Base-by-base conservation (phyloP, 2,329 filamentous ascomycete genomes). In the Aschersonia sp. region DNA sequence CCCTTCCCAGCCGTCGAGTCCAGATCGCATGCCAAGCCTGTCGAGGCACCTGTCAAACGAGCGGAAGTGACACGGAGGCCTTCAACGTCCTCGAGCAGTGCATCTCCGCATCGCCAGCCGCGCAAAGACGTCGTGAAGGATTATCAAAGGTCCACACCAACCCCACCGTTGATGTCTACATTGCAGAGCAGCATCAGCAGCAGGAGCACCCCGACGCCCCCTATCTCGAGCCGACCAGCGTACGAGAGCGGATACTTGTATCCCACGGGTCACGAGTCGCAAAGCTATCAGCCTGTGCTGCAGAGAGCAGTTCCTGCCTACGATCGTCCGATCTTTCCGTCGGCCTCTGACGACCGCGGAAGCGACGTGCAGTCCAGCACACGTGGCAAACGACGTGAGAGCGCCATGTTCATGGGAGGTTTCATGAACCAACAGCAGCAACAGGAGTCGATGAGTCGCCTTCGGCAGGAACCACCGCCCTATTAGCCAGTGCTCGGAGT, bases 341-440 rank as follows among this genome's bases (percentile, higher is more conserved):
- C 50, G 4, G 22, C 40, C 40, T 8, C 49, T 12, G 57, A 59
- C 14, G 54, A 60, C 4, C 42, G 55, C n/a, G 52, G 53, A 37
- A 41, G 30, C 12, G 48, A 45, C 43, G 29, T 45, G 46, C 39
- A 55, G 47, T 47, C 73, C 44, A 68, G 35, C 22, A 37, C 39
- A 30, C 47, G 31, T 31, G 48, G 56, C 55, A 51, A 74, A 66
- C 68, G 76, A 45, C 71, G 79, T 45, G 78, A 83, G 61, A 83
- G 79, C 55, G 67, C 69, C 43, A 76, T 82, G 60, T 76, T 79
- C 51, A 68, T 73, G 57, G 67, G 72, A 49, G 65, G 66, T 22
- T 66, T 72, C 53, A 59, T 63, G 46, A 67, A 69, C 30, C 60
- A 76, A 33, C 72, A 67, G 47, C 67, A 70, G 22, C 73, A 76